Evolutionary conservation across 2,329 filamentous ascomycete genomes (phyloP).

Genomic region (Penicillium sclerotigenum): DNA sequence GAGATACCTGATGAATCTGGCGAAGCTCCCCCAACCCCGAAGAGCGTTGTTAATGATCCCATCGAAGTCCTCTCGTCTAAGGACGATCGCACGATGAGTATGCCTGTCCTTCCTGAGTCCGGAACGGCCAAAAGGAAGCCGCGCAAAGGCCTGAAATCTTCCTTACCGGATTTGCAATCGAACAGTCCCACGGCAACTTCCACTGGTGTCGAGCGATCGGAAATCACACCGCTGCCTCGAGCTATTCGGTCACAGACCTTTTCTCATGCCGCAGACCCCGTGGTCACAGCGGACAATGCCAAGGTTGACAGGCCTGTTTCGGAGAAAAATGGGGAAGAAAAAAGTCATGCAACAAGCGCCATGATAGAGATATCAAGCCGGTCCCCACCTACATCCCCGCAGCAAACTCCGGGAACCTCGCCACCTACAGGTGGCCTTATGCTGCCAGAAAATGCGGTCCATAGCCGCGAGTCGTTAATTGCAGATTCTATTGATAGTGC

Average conservation of each 20-base stretch:
- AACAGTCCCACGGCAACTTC: constrained; percentile 22
- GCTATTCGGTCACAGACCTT: constrained; percentile 62
- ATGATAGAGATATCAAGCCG: constrained; percentile 68
- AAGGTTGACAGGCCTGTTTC: constrained; percentile 64
- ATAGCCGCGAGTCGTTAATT: constrained; percentile 51
- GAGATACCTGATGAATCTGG: constrained; percentile 40
- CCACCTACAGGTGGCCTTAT: constrained; percentile 38
- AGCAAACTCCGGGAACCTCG: constrained; percentile 47
- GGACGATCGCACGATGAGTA: constrained; percentile 36
- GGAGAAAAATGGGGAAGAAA: constrained; percentile 54
- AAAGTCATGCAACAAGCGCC: constrained; percentile 58
- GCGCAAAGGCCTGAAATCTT: constrained; percentile 29
- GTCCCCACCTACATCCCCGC: constrained; percentile 56
- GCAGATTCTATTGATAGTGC: constrained; percentile 42
- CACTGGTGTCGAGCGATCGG: constrained; percentile 34
- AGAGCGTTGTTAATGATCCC: constrained; percentile 17
- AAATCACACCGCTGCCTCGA: constrained; percentile 50
- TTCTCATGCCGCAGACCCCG: constrained; percentile 59
- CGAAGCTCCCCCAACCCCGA: constrained; percentile 22
- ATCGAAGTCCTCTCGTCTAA: constrained; percentile 31
- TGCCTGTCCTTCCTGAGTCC: constrained; percentile 31
- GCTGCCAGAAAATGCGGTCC: constrained; percentile 36
- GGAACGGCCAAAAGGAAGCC: constrained; percentile 23
- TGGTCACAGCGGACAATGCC: constrained; percentile 64
- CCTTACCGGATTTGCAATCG: constrained; percentile 21